phyloP scores from a whole-genome alignment of 345 rosid genomes.

The Sonneratia caseolaris region DNA sequence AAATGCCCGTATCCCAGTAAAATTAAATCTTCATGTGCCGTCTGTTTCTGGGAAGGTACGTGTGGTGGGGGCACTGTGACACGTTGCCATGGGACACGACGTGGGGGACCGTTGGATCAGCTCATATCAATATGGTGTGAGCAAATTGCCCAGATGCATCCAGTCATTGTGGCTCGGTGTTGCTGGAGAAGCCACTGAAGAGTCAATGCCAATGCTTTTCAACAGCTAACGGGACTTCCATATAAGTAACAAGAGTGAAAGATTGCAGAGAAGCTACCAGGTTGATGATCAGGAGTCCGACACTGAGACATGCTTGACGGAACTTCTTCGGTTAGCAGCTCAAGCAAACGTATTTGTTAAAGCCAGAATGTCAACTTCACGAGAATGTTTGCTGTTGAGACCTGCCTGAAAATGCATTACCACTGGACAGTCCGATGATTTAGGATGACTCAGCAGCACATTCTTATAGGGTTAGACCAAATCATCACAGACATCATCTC shows the following conservation, averaged over 20 bases:
- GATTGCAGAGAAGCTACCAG: background rate
- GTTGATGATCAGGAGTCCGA: background rate
- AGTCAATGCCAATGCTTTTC: slow-evolving; percentile 9
- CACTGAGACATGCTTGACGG: background rate
- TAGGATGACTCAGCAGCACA: slow-evolving; percentile 45
- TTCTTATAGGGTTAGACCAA: slow-evolving; percentile 34
- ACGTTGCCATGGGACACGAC: no score
- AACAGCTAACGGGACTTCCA: background rate
- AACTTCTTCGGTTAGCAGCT: no score
- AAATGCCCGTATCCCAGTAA: no score
- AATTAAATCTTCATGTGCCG: no score
- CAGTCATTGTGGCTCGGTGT: background rate
- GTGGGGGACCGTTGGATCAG: no score
- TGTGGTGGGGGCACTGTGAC: no score
- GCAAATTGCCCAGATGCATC: no score
- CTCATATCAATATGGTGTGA: no score
- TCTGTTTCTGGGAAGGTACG: no score
- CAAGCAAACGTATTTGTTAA: no score
- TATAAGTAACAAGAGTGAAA: background rate
- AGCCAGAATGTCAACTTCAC: slow-evolving; percentile 18
- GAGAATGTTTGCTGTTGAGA: slow-evolving; percentile 62
- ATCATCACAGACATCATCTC: slow-evolving; percentile 48
- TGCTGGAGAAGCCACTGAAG: slow-evolving; percentile 42
- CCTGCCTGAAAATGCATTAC: slow-evolving; percentile 39
- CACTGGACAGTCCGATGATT: slow-evolving; percentile 23